Evolutionary conservation across 2,329 filamentous ascomycete genomes (phyloP).

Genomic region (Arthrobotrys megalospora): DNA sequence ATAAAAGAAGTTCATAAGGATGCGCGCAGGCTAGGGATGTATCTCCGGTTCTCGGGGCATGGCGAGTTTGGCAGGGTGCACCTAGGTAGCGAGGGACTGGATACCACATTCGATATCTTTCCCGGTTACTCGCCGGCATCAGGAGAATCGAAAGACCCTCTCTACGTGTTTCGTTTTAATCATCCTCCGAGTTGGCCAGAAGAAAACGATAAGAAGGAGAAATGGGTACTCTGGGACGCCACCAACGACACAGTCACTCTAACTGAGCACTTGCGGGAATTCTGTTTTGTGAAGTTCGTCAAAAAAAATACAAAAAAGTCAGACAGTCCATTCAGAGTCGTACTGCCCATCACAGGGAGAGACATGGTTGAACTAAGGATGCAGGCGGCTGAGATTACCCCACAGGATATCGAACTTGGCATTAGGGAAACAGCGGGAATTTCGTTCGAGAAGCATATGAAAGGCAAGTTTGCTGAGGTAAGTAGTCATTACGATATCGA

Average conservation of each 20-base stretch:
- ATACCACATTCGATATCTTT: slow-evolving; percentile 38
- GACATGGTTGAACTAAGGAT: slow-evolving; percentile 26
- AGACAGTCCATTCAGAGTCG: slow-evolving; percentile 1
- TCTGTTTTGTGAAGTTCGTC: slow-evolving; percentile 29
- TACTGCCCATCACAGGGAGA: slow-evolving; percentile 2
- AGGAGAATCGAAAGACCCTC: slow-evolving; percentile 1
- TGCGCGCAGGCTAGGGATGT: slow-evolving; percentile 9
- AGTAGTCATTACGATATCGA: neutral
- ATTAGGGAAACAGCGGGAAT: slow-evolving; percentile 30
- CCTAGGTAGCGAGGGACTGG: slow-evolving; percentile 26
- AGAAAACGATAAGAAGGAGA: slow-evolving; percentile 1
- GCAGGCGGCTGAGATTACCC: slow-evolving; percentile 20
- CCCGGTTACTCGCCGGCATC: slow-evolving; percentile 31
- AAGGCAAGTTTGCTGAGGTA: slow-evolving; percentile 7
- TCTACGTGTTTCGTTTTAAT: slow-evolving; percentile 39
- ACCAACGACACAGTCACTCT: slow-evolving; percentile 20
- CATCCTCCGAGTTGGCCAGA: slow-evolving; percentile 2
- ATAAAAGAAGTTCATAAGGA: slow-evolving; percentile 3
- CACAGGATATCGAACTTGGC: slow-evolving; percentile 27
- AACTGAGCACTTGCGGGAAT: slow-evolving; percentile 29
- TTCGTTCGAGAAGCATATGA: slow-evolving; percentile 25
- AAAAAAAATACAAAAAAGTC: slow-evolving; percentile 1
- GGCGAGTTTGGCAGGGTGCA: slow-evolving; percentile 30
- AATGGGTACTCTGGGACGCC: slow-evolving; percentile 39
- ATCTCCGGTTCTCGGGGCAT: slow-evolving; percentile 18